Evolutionary conservation across 2,329 filamentous ascomycete genomes (phyloP).

Genomic region (Escovopsis weberi): DNA sequence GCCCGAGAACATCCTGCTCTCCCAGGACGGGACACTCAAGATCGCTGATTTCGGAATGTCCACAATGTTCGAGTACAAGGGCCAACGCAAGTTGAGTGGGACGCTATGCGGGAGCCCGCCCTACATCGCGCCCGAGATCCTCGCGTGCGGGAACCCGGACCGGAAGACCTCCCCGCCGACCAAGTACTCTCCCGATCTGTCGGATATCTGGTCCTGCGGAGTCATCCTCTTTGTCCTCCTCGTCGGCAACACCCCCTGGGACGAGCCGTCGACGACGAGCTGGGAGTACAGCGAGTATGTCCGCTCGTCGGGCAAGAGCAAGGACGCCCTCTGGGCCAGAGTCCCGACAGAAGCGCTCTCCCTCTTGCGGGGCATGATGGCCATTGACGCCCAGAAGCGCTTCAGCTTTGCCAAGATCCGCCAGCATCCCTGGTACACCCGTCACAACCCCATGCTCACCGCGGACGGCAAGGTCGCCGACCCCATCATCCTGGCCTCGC

Average conservation of each 20-base stretch:
- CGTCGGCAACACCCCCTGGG: conserved; percentile 96
- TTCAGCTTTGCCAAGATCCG: conserved; percentile 81
- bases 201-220: conserved; percentile 94
- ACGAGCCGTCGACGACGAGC: conserved; percentile 71
- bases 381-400: conserved; percentile 55
- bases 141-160: conserved; percentile 35
- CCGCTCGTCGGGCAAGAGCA: conserved; percentile 62
- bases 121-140: conserved; percentile 92
- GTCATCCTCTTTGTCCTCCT: conserved; percentile 94
- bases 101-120: conserved; percentile 93
- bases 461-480: conserved; percentile 62
- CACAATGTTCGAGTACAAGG: conserved; percentile 82
- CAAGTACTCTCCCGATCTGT: conserved; percentile 63
- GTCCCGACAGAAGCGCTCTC: conserved; percentile 63
- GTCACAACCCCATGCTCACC: conserved; percentile 62
- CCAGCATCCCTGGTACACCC: conserved; percentile 88
- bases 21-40: conserved; percentile 73
- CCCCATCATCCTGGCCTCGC: conserved; percentile 73
- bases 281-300: conserved; percentile 88
- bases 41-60: conserved; percentile 95
- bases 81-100: conserved; percentile 63
- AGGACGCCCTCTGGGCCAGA: conserved; percentile 72
- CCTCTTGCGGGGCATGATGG: conserved; percentile 86
- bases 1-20: conserved; percentile 89
- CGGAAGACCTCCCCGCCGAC: conserved; percentile 32